These are phyloP conservation scores for Cyberlindnera euphorbiae DNA, from an alignment of 805 yeast genomes.

Conservation along the genomic window DNA sequence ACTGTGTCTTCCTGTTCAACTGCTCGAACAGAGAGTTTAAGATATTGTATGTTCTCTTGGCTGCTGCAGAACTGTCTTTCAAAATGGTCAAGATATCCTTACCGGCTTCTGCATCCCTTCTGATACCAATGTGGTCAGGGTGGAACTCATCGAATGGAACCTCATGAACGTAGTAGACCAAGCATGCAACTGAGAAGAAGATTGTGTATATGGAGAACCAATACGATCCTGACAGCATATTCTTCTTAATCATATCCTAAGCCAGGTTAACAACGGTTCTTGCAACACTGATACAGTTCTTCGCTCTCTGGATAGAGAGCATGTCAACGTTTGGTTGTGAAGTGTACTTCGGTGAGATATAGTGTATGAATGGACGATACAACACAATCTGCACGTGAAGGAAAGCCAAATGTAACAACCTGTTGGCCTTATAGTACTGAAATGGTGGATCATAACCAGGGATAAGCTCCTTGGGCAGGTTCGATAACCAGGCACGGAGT, in stretches of 20 bases:
- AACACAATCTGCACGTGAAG: constrained; percentile 75
- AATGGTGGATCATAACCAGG: constrained; percentile 69
- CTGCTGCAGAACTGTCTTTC: constrained; percentile 72
- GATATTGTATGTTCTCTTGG: constrained; percentile 73
- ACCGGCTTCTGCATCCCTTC: constrained; percentile 78
- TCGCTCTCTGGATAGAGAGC: constrained; percentile 66
- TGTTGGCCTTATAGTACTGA: constrained; percentile 63
- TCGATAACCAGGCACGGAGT: constrained; percentile 65
- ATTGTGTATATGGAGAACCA: constrained; percentile 91
- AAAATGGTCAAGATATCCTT: constrained; percentile 64
- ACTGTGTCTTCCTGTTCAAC: constrained; percentile 67
- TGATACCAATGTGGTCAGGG: constrained; percentile 52
- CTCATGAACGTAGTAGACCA: constrained; percentile 73
- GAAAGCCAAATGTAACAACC: constrained; percentile 65
- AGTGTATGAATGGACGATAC: constrained; percentile 86
- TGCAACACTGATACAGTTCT: constrained; percentile 81
- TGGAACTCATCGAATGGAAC: constrained; percentile 40
- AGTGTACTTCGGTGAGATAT: constrained; percentile 53
- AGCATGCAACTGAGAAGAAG: constrained; percentile 82
- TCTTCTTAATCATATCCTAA: constrained; percentile 68
- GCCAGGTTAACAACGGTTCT: constrained; percentile 77
- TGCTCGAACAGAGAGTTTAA: constrained; percentile 78
- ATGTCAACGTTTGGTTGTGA: constrained; percentile 40
- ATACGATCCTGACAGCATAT: constrained; percentile 75
- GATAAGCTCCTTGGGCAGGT: constrained; percentile 63